These are phyloP conservation scores for Bipolaris cookei DNA, from an alignment of 2,329 filamentous ascomycete genomes.

Conservation along the genomic window DNA sequence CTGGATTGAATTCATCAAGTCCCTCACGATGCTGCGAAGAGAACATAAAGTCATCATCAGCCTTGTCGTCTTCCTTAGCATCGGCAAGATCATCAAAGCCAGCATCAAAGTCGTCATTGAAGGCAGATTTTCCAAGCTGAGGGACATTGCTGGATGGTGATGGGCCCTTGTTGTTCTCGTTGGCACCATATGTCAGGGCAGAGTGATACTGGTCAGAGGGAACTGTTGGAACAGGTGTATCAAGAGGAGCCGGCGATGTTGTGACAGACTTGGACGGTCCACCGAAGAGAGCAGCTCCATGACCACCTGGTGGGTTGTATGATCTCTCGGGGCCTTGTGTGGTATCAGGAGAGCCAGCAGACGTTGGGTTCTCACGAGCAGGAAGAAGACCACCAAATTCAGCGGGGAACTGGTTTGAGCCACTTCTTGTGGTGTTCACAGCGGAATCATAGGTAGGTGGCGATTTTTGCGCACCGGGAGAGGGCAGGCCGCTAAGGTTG, in stretches of 20 bases:
- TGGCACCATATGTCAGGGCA: conserved; percentile 47
- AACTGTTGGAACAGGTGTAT: conserved; percentile 50
- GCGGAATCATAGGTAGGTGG: conserved; percentile 63
- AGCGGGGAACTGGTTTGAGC: conserved; percentile 57
- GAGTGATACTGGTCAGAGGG: conserved; percentile 53
- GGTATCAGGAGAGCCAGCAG: conserved; percentile 42
- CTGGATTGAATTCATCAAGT: conserved; percentile 79
- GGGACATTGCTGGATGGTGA: conserved; percentile 40
- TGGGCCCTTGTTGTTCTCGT: conserved; percentile 42
- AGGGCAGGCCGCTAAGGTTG: conserved; percentile 55
- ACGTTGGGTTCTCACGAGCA: conserved; percentile 60
- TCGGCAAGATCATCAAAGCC: conserved; percentile 85
- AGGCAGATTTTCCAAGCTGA: conserved; percentile 59
- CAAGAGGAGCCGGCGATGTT: conserved; percentile 48
- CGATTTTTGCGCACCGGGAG: conserved; percentile 62
- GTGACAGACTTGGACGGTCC: conserved; percentile 45
- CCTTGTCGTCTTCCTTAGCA: conserved; percentile 74
- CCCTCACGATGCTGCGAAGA: conserved; percentile 66
- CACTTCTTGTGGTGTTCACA: conserved; percentile 42
- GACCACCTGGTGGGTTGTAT: conserved; percentile 47
- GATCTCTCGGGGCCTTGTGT: conserved; percentile 49
- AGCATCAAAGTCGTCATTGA: conserved; percentile 76
- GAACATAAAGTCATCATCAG: conserved; percentile 81
- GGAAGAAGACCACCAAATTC: conserved; percentile 64
- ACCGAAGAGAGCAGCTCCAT: conserved; percentile 51